A percentile compares a stretch with the other conserved stretches of the same genome.
Conservation (phyloP, 345 rosid genomes). For the Lumnitzera racemosa region DNA sequence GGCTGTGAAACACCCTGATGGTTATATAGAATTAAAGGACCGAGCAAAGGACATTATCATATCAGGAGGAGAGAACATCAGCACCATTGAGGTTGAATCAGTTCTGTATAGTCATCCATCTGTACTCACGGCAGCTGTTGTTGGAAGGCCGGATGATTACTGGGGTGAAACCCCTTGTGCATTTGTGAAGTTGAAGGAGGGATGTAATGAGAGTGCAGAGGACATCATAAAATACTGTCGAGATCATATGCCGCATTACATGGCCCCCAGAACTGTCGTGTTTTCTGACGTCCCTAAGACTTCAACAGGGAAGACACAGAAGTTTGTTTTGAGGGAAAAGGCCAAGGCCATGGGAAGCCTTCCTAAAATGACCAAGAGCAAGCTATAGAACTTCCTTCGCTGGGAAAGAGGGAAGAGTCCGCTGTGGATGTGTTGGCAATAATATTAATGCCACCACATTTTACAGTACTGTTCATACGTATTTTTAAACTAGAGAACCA, state of each 20-base stretch:
- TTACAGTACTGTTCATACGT: too few relatives aligned
- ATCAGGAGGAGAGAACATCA: constrained; percentile 73
- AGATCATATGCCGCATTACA: constrained; percentile 42
- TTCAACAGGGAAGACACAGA: constrained; percentile 69
- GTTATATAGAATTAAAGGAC: constrained; percentile 69
- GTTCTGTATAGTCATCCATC: constrained; percentile 57
- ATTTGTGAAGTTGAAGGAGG: constrained; percentile 47
- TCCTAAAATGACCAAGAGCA: constrained; percentile 40
- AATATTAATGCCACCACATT: too few relatives aligned
- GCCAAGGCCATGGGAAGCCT: constrained; percentile 70
- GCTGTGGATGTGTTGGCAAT: too few relatives aligned
- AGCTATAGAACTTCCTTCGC: constrained; percentile 26
- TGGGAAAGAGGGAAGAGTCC: not conserved
- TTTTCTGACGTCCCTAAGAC: constrained; percentile 69
- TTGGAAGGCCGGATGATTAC: constrained; percentile 54
- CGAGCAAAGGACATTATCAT: constrained; percentile 68
- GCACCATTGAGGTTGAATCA: constrained; percentile 67
- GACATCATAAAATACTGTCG: constrained; percentile 57
- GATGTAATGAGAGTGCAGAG: constrained; percentile 23
- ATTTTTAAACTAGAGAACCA: too few relatives aligned
- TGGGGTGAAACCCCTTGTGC: constrained; percentile 89
- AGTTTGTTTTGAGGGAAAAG: constrained; percentile 44
- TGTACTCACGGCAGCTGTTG: constrained; percentile 71
- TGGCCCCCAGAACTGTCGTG: constrained; percentile 62
- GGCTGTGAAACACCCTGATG: constrained; percentile 61